phyloP scores from a whole-genome alignment of 305 asterid species.

The Stenogyne calaminthoides region DNA sequence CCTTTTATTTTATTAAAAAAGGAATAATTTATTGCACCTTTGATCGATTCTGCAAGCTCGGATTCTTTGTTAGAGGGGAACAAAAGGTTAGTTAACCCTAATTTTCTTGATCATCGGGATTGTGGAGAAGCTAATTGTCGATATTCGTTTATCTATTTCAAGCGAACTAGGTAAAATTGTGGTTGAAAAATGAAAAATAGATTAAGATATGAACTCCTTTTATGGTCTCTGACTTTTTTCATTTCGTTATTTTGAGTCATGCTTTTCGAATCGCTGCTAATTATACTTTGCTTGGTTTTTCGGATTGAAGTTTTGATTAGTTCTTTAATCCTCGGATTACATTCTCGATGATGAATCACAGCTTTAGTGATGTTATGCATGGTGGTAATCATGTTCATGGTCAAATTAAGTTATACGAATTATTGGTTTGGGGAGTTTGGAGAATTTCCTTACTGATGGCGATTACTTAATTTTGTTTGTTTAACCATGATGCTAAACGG shows the following conservation, averaged over 20 bases:
- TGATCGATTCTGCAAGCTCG: background rate
- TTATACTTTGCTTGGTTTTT: background rate
- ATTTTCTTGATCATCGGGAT: slow-evolving; percentile 1
- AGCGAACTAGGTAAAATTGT: background rate
- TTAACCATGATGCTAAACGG: background rate
- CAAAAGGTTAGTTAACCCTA: slow-evolving; percentile 28
- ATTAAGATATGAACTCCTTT: background rate
- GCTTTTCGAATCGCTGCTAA: background rate
- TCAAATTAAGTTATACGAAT: background rate
- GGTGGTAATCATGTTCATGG: background rate
- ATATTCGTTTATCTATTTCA: background rate
- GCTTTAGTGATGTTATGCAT: background rate
- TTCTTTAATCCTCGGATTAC: slow-evolving; percentile 1
- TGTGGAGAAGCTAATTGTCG: background rate
- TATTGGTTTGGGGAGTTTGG: background rate
- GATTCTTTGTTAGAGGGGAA: background rate
- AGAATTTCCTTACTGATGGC: background rate
- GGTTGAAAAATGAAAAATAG: background rate
- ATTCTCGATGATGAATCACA: slow-evolving; percentile 19
- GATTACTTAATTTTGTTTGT: slow-evolving; percentile 15
- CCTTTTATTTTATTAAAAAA: background rate
- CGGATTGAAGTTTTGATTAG: slow-evolving; percentile 5
- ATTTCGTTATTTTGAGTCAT: background rate
- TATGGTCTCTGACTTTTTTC: background rate
- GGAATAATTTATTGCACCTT: background rate